phyloP scores from a whole-genome alignment of 768 basidiomycete genomes.

The Mycena metata region DNA sequence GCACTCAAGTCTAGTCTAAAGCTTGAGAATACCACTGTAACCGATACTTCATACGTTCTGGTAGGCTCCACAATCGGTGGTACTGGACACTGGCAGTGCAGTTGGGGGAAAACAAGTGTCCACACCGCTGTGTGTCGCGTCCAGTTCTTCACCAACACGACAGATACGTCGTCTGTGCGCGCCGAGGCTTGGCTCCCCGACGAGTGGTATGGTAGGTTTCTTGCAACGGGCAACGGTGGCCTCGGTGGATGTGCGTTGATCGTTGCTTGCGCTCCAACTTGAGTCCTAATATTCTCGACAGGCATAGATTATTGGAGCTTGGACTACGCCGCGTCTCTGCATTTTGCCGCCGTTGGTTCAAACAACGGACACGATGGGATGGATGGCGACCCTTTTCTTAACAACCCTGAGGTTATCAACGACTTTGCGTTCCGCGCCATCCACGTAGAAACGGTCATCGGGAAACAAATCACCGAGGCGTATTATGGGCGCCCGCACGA shows the following conservation, averaged over 20 bases:
- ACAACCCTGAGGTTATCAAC: constrained; percentile 42
- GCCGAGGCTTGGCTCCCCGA: constrained; percentile 34
- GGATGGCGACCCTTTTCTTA: constrained; percentile 35
- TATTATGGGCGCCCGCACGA: constrained; percentile 39
- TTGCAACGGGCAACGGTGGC: constrained; percentile 30
- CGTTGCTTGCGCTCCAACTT: too few species aligned
- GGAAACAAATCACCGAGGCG: constrained; percentile 40
- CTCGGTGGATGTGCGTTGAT: constrained; percentile 35
- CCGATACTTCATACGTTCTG: constrained; percentile 22
- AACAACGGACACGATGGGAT: constrained; percentile 44
- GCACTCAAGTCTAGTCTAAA: constrained; percentile 26
- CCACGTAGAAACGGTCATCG: constrained; percentile 40
- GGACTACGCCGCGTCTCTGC: constrained; percentile 35
- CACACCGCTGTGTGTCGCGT: constrained; percentile 24
- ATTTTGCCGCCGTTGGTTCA: constrained; percentile 41
- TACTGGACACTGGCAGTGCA: too few species aligned
- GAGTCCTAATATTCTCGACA: not conserved
- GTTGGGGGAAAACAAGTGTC: not conserved
- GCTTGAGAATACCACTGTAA: constrained; percentile 30
- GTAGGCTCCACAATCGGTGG: constrained; percentile 14
- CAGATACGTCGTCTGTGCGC: constrained; percentile 17
- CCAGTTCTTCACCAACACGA: constrained; percentile 24
- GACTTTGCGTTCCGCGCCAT: constrained; percentile 44
- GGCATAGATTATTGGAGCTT: constrained; percentile 20
- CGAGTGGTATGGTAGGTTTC: constrained; percentile 34